Evolutionary conservation across 257 asterid species (phyloP), one percentile per base, ranked within the genome.

Genomic region (Nicotiana paniculata): DNA sequence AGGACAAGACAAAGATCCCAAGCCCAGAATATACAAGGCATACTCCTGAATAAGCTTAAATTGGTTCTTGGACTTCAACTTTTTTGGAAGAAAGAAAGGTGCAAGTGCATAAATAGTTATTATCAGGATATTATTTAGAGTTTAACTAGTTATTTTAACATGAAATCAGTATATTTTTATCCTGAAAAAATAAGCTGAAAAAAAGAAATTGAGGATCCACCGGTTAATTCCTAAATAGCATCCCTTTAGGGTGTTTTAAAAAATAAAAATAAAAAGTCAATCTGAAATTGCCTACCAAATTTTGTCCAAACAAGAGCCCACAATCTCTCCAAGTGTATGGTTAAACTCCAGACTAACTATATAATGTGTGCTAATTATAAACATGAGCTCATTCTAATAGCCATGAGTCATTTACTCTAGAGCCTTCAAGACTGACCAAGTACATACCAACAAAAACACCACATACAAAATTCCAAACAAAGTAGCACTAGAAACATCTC

Each of bases 271-370:
- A 21, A 21, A 21, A 32, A 32, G 61, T 24, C 6, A 0, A 48
- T 21, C 59, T 13, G 24, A 24, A 46, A 46, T 33, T 12, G 6
- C 15, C 43, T 12, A 74, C 79, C 4, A 74, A 24, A 74, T 46
- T 74, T 48, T 74, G 8, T 58, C 67, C 68, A 58, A 81, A 48
- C 21, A 30, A 72, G 33, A 61, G 72, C 59, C 66, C 87, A 24
- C 61, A 9, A 53, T 16, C 8, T 35, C 65, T 63, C 88, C 92
- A 89, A 86, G 89, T 87, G 95, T 88, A 28, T 85, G 95, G 91
- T 88, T 55, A 54, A 55, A 9, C 43, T 55, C 65, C n/a, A 53
- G 51, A 54, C 48, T 17, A 35, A 43, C 1, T 43, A 10, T 67
- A 26, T 67, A 7, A 33, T 32, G 16, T 37, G 8, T 57, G 13